Base-by-base conservation (phyloP, 345 rosid species). In the Nephelium lappaceum region DNA sequence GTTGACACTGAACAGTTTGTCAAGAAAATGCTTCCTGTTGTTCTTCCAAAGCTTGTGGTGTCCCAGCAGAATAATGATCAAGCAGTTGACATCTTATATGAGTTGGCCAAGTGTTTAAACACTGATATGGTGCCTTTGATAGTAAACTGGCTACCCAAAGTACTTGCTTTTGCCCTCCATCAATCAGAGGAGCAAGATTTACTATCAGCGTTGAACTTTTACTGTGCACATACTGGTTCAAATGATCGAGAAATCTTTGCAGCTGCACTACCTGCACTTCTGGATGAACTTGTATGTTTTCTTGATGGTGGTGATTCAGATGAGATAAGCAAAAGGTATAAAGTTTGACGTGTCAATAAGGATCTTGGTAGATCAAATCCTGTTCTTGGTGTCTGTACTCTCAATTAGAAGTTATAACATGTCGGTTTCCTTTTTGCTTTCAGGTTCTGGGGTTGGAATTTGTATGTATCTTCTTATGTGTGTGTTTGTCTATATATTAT, bases 221-320 rank as follows among this genome's bases (percentile, higher is more conserved):
- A 95, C 89, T 87, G 89, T 42, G 88, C 86, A 71, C 94, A 90
- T 73, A 90, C 85, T 86, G 94, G 96, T 84, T 92, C 97, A 41
- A 89, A 95, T 82, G 90, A 91, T 84, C 89, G 86, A 81, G 99
- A 95, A 87, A 90, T 93, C 68, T 95, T 93, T 83, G 82, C 97
- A 57, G 99, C 98, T 77, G 98, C 99, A 67, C 81, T 95, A 73
- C 98, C 99, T 81, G 98, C 91, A 47, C 96, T 95, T 83, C 84
- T 95, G 60, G 98, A 92, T 82, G 97, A 95, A 82, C 98, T 93
- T 71, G 84, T 95, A 60, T 93, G 98, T 91, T 95, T 95, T 85
- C 79, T 85, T 49, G 97, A 92, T 83, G 90, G 93, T 51, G 87
- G 83, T 82, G 92, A 93, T 87, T 82, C 83, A 79, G 80, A 84